Evolutionary conservation across 495 filamentous ascomycete species (phyloP), one percentile per base, ranked within the genome.

Genomic region (Aspergillus mulundensis): DNA sequence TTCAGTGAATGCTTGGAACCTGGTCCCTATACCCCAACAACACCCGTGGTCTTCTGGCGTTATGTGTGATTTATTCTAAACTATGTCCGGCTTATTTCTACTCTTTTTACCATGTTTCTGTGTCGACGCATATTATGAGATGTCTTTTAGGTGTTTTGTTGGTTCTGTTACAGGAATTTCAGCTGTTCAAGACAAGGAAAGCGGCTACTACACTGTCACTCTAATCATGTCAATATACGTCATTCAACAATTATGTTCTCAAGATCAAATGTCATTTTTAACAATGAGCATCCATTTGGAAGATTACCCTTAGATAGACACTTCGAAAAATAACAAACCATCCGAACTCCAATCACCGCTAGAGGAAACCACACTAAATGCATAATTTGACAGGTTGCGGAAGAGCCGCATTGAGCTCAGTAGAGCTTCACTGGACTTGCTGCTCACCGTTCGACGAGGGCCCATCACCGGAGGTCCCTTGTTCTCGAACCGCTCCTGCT

Each of bases 81-180:
- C 7, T 24, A 16, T 18, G 14, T 49, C 55, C 36, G 34, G 11
- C 25, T 32, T 60, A 32, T 47, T n/a, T 28, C 54, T 18, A 38
- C 14, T 51, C 41, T 51, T 32, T 34, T 38, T 24, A 39, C 20
- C 19, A 21, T n/a, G 3, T 44, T 11, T 30, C 18, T 47, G 45
- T 16, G 19, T 43, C 15, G 16, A 41, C 50, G 38, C 41, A 30
- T 46, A 46, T 41, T 21, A 47, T 50, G 36, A 45, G 16, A 30
- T 54, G 48, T 36, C 7, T 38, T 49, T 54, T 49, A 63, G 54
- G 54, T 47, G 44, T 56, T 61, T 45, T 61, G 53, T 50, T 51
- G 51, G 30, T 15, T 54, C 20, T 16, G 23, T 11, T 20, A 34
- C 18, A 42, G 21, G 10, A 24, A 19, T 41, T 28, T 52, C 5